Evolutionary conservation across 1,139 yeast genomes (phyloP), one percentile per base, ranked within the genome.

Genomic region (Magnusiomyces tetraspermus): DNA sequence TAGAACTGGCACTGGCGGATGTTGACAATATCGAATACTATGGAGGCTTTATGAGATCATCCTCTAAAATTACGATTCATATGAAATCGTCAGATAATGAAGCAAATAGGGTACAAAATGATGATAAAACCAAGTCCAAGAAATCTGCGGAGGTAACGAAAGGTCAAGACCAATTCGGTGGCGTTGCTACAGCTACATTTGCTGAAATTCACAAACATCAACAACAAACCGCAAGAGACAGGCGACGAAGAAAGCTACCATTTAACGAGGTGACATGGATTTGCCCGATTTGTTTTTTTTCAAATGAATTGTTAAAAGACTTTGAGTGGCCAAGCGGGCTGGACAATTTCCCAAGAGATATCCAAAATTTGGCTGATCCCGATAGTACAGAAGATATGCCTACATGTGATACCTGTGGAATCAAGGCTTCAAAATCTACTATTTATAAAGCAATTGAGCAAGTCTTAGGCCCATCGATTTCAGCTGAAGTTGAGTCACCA

Each of bases 281-380:
- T 1, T 90, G 97, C 66, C 83, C 85, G 13, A 89, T 90, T 3
- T 90, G 97, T 66, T 82, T 82, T 44, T 84, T 76, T 60, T 75
- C 82, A 26, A 89, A 89, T 63, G 72, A 72, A 28, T 65, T 79
- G 3, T 63, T 68, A 1, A 60, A 70, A 1, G 69, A 67, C 17
- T 64, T 51, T 51, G 48, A 30, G 38, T 45, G 48, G 48, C 40
- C 48, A 11, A 21, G 30, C 8, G 48, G 22, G 26, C 17, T 19
- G 19, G 15, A n/a, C 19, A 30, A 23, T 8, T 33, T 45, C 17
- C 48, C 48, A 2, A 19, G 11, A 3, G 24, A 31, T 4, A 5
- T 47, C 15, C 24, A 26, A 10, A 22, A 13, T 17, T 19, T 37
- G 11, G 17, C 28, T 37, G 43, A 72, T 31, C 71, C 71, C 42